Conservation (phyloP, 805 yeast species). For the Wickerhamomyces chaumierensis region DNA sequence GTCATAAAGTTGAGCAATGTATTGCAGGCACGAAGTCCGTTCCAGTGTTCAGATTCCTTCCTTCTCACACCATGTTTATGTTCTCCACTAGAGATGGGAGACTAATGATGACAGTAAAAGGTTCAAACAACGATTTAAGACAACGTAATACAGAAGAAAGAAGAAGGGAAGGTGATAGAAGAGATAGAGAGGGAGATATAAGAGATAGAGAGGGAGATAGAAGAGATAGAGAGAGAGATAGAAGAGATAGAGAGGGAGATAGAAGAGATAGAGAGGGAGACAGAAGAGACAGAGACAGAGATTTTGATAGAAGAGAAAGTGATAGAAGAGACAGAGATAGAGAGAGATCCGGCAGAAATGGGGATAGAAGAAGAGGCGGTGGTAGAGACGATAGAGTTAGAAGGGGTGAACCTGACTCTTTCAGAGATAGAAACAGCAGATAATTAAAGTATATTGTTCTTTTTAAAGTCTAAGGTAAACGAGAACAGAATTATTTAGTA, state of each 20-base stretch:
- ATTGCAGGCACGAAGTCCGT: conserved; percentile 11
- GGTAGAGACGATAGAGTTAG: not conserved
- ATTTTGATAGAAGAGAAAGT: not conserved
- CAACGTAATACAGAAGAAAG: conserved; percentile 1
- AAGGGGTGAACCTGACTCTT: not conserved
- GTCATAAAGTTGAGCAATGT: conserved; percentile 11
- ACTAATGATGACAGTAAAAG: conserved; percentile 3
- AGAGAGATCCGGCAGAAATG: conserved; percentile 2
- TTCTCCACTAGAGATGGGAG: conserved; percentile 18
- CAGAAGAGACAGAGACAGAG: conserved; percentile 4
- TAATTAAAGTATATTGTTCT: not conserved
- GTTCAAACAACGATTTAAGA: conserved; percentile 1
- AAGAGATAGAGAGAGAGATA: conserved; percentile 2
- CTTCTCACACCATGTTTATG: conserved; percentile 16
- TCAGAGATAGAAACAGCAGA: conserved; percentile 2
- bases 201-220: conserved; percentile 3
- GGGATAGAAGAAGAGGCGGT: conserved; percentile 2
- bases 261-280: conserved; percentile 1
- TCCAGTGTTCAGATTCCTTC: conserved; percentile 23
- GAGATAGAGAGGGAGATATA: conserved; percentile 1
- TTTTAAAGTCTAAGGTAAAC: too few relatives aligned
- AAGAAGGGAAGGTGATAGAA: not conserved
- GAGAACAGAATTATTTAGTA: too few relatives aligned
- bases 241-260: conserved; percentile 1
- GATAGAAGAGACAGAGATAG: conserved; percentile 1